Evolutionary conservation across 1,139 yeast species (phyloP).

Genomic region (Hansenula anomala): DNA sequence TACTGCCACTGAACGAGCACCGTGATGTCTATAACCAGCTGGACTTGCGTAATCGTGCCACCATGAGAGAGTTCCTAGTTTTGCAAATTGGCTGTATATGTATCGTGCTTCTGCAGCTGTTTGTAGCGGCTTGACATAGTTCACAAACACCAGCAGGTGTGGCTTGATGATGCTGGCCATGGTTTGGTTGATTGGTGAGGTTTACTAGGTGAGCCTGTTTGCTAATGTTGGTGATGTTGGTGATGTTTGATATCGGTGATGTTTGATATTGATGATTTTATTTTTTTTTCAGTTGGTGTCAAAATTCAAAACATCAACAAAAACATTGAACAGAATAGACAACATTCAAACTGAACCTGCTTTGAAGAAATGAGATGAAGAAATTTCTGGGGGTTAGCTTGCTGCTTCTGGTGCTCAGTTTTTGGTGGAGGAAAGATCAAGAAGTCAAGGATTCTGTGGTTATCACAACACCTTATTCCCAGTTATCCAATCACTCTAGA

Average conservation of each 20-base stretch:
- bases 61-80: background rate
- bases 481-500: background rate
- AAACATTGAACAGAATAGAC: background rate
- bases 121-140: background rate
- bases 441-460: background rate
- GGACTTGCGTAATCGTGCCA: slow-evolving; percentile 2
- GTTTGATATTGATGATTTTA: background rate
- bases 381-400: background rate
- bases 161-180: background rate
- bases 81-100: background rate
- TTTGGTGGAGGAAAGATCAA: background rate
- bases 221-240: background rate
- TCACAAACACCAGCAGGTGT: background rate
- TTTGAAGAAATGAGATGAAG: background rate
- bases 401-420: background rate
- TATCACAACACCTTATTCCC: background rate
- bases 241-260: background rate
- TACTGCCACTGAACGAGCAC: background rate
- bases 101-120: background rate
- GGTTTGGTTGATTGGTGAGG: too few species aligned
- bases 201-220: too few species aligned
- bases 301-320: background rate
- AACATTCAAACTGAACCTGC: background rate
- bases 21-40: background rate
- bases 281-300: too few species aligned